Base-by-base conservation (phyloP, 352 stramenopile species). In the Phytopythium chamaehyphon region DNA sequence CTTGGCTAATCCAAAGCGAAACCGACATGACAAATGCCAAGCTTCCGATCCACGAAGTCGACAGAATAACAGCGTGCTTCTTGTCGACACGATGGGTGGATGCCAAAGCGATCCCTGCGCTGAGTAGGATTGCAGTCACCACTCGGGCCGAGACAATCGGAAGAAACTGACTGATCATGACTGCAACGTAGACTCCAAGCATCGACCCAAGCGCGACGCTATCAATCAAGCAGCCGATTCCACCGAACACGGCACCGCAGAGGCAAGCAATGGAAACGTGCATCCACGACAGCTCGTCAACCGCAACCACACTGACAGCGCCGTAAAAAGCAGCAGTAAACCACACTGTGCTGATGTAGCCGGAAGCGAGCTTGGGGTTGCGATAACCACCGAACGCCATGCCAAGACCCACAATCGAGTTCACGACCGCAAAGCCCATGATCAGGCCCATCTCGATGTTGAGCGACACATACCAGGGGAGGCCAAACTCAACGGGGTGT, bases 401-500 rank as follows among this genome's bases (percentile, higher is more conserved):
- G 33, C 72, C 62, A 22, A 86, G 36, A 7, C 76, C 74, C 24
- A 78, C 37, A 19, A 79, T 39, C 10, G 70, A 71, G 59, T 90
- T 90, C 19, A 90, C 16, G 8, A 77, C 53, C 16, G 81, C 78
- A 21, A 91, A 85, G 15, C 83, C 42, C 22, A 68, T 55, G 18
- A 71, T 48, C 1, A 93, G 57, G 4, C 33, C 64, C 3, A 56
- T 39, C 21, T 87, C 76, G 2, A 91, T 59, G 23, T 57, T 67
- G 23, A 95, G 54, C 21, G 81, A 77, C 14, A 78, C 68, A 36
- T 95, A 95, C 83, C 83, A 95, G 14, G 85, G 77, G 2, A 95
- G 66, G 33, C 85, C 85, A 54, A 88, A 95, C 21, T 83, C 61
- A 9, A 91, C 85, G 2, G 85, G 85, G 63, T 98, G 89, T 37